Percentiles rank a stretch among this genome's conserved stretches.
Conservation (phyloP, 306 rosid species). For the Mimosa pudica region DNA sequence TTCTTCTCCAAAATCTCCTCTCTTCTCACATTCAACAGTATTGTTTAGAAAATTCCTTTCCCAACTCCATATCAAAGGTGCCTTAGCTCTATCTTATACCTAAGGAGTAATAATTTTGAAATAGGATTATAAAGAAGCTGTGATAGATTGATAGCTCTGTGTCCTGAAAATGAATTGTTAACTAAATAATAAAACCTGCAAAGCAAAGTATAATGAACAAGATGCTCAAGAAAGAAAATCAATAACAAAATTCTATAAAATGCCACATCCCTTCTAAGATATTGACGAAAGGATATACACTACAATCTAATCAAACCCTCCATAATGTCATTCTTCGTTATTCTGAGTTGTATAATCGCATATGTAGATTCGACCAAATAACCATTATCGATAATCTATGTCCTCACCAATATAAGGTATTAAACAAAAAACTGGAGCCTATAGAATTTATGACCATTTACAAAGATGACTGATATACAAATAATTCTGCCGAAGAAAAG, state of each 20-base stretch:
- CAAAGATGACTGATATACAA: slow-evolving; percentile 39
- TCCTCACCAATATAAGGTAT: slow-evolving; percentile 12
- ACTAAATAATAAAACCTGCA: not conserved
- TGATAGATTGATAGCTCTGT: not conserved
- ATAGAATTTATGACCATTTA: slow-evolving; percentile 34
- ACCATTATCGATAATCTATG: slow-evolving; percentile 30
- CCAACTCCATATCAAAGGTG: not conserved
- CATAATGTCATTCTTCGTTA: not conserved
- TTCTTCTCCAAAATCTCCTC: not conserved
- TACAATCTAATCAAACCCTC: not conserved
- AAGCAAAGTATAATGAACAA: not conserved
- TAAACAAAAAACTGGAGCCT: slow-evolving; percentile 5
- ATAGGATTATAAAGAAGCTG: not conserved
- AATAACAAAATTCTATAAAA: not conserved
- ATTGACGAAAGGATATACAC: not conserved
- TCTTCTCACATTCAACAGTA: not conserved
- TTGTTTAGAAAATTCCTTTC: not conserved
- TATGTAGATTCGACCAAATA: slow-evolving; percentile 12
- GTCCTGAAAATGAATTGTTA: not conserved
- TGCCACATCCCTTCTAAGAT: not conserved
- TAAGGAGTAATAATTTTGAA: not conserved
- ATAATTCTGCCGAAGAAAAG: slow-evolving; percentile 19
- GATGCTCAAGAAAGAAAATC: not conserved
- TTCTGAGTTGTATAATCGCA: not conserved
- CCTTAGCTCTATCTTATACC: not conserved